These are phyloP conservation scores for Penicillium sp. DNA, from an alignment of 2,329 filamentous ascomycete genomes.

Conservation along the genomic window DNA sequence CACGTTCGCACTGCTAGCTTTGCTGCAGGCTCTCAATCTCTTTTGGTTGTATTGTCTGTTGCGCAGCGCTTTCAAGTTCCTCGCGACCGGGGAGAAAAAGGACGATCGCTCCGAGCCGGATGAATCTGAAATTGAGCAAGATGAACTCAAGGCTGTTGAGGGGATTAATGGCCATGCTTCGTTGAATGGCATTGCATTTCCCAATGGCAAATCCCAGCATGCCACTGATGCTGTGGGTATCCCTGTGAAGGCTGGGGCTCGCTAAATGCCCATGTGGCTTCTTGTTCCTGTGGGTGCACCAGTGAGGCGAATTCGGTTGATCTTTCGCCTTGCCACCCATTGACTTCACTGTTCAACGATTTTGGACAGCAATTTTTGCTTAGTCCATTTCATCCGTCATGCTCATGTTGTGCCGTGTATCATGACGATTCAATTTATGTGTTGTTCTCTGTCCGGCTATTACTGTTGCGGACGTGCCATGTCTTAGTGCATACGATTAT, in stretches of 20 bases:
- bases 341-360: neutral
- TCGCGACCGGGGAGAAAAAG: conserved; percentile 31
- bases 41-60: conserved; percentile 42
- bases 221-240: neutral
- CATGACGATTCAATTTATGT: neutral
- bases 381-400: neutral
- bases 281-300: neutral
- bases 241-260: neutral
- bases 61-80: conserved; percentile 36
- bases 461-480: neutral
- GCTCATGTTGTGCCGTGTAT: neutral
- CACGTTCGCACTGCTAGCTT: conserved; percentile 38
- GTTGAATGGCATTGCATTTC: neutral
- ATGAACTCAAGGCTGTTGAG: conserved; percentile 19
- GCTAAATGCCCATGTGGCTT: neutral
- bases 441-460: neutral
- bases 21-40: conserved; percentile 42
- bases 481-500: neutral
- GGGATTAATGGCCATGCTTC: neutral
- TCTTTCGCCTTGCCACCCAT: neutral
- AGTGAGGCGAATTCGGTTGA: no score
- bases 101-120: conserved; percentile 48
- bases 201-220: neutral
- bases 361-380: neutral
- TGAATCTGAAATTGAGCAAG: conserved; percentile 54